Base-by-base conservation (phyloP, 1,139 yeast genomes). In the Pichia sp. region DNA sequence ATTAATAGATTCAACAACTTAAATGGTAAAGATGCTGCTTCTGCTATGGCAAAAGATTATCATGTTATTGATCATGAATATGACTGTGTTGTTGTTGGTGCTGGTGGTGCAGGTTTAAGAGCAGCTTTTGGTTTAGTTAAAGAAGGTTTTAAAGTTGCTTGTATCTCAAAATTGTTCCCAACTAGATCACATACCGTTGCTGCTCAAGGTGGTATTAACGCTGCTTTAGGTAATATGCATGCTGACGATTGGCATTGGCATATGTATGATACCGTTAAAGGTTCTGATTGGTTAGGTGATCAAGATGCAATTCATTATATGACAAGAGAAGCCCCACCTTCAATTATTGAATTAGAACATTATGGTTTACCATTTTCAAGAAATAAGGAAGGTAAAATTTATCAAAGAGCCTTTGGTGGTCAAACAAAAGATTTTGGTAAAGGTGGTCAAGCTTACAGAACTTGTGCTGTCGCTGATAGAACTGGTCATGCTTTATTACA, bases 201-300 rank as follows among this genome's bases (percentile, higher is more conserved):
- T 48, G 98, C 98, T 47, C 98, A 92, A 71, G 98, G 98, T 70
- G 98, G 98, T 72, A 92, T 92, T 70, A 92, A 92, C 63, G 98
- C 98, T 58, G 98, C 98, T 37, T 76, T 92, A 54, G 92, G 95
- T 56, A 92, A 92, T 75, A 90, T 92, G 96, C 97, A 94, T 73
- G 75, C 78, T 57, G 98, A 92, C 68, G 92, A 90, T 73, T 92
- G 98, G 98, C 94, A 87, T 68, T 92, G 98, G 97, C 98, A 92
- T 70, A 90, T 92, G 96, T 90, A 90, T 70, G 98, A 92, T 65
- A 92, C 98, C 62, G 98, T 92, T 61, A 92, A 92, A 73, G 98
- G 98, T 54, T 89, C 97, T n/a, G 98, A 92, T 72, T 92, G 98
- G 98, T 80, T 92, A 54, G 98, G 98, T 61, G 98, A 92, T 71